Base-by-base conservation (phyloP, 2,329 filamentous ascomycete genomes). In the Pseudonectria buxi region DNA sequence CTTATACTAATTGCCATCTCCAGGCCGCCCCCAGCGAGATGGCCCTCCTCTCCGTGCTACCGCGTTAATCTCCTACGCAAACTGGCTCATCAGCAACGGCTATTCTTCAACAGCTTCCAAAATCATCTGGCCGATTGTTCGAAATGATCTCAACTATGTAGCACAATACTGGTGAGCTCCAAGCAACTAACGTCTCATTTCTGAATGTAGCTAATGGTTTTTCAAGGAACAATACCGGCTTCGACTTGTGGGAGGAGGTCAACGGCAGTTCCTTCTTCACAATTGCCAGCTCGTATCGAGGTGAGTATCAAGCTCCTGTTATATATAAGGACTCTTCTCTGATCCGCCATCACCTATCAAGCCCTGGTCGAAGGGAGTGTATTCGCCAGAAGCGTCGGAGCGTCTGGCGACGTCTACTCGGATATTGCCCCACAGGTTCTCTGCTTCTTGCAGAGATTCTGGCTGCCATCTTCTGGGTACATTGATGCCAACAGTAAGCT, bases 211-310 rank as follows among this genome's bases (percentile, higher is more conserved):
- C 40, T 42, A 18, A 48, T 31, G n/a, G n/a, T 11, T 6, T 7
- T 1, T 4, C 2, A 6, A 68, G 65, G 71, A 76, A 75, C 53
- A 59, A 68, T 44, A 74, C 72, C 0, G 73, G 74, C 6, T 92
- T 78, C 51, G 86, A 94, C 56, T 70, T 94, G 3, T 92, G 86
- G 86, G 86, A 92, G 56, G 86, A 92, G 57, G 76, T 89, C 11
- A 65, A 69, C 15, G 83, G 84, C 27, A 80, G 76, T 14, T 88
- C 83, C 1, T 92, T 89, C 67, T 94, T 90, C 61, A 92, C 86
- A 2, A 64, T 79, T 24, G 75, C 78, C 3, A 72, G 74, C 27
- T 77, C 84, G 41, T 78, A 90, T 55, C 76, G 85, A 47, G 71
- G 78, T 50, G 54, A 71, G 42, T 59, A 15, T 14, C 10, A 13